Evolutionary conservation across 2,329 filamentous ascomycete genomes (phyloP).

Genomic region (Acarospora socialis): DNA sequence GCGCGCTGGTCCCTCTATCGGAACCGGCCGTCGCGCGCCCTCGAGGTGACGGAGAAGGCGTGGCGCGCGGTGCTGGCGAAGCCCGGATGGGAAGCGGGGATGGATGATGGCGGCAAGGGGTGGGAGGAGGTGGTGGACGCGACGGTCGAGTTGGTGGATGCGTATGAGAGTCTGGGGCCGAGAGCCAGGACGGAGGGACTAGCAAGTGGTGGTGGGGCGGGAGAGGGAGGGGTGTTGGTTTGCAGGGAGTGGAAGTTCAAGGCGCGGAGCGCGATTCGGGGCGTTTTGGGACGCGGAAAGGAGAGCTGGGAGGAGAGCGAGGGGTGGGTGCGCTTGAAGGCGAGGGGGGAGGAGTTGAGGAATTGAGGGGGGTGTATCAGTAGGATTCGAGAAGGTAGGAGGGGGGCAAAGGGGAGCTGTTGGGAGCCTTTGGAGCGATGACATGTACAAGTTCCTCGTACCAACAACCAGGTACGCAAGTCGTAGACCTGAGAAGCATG

Average conservation of each 20-base stretch:
- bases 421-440: too few relatives aligned
- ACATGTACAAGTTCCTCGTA: too few relatives aligned
- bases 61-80: conserved; percentile 59
- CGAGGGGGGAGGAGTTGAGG: conserved; percentile 42
- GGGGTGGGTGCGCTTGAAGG: conserved; percentile 50
- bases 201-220: conserved; percentile 20
- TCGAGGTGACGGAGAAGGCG: conserved; percentile 76
- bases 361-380: too few relatives aligned
- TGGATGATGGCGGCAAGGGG: conserved; percentile 34
- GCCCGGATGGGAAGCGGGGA: conserved; percentile 31
- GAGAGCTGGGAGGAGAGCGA: conserved; percentile 67
- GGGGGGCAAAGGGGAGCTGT: too few relatives aligned
- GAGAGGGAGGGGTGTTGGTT: conserved; percentile 45
- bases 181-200: conserved; percentile 41
- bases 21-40: conserved; percentile 52
- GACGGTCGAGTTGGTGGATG: conserved; percentile 67
- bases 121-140: conserved; percentile 63
- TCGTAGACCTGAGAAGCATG: too few relatives aligned
- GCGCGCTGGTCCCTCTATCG: conserved; percentile 61
- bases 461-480: too few relatives aligned
- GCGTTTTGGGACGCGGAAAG: conserved; percentile 68
- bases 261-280: conserved; percentile 68
- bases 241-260: conserved; percentile 79
- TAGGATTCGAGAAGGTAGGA: too few relatives aligned
- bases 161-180: conserved; percentile 65